Conservation (phyloP, 345 rosid species). For the Orychophragmus violaceus region DNA sequence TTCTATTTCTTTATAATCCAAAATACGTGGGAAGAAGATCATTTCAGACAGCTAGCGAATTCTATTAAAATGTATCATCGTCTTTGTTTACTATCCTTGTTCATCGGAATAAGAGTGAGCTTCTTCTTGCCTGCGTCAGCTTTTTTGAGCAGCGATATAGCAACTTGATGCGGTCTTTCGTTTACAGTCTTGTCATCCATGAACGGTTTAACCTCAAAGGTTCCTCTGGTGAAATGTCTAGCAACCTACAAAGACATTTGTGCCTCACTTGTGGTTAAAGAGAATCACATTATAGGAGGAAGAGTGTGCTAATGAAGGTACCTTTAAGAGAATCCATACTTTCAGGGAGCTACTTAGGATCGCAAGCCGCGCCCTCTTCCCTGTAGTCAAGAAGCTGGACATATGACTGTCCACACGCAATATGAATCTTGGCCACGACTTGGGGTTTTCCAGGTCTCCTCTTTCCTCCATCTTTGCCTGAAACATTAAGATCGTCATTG, state of each 20-base stretch:
- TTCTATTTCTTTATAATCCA: conserved; percentile 6
- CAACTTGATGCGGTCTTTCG: conserved; percentile 48
- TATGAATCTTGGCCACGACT: conserved; percentile 82
- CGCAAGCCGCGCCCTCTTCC: conserved; percentile 79
- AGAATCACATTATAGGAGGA: too few species aligned
- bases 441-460: conserved; percentile 64
- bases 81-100: conserved; percentile 43
- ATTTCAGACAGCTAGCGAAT: neutral
- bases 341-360: conserved; percentile 84
- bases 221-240: conserved; percentile 74
- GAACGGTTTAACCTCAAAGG: conserved; percentile 73
- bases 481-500: neutral
- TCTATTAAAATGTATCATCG: neutral
- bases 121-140: conserved; percentile 65
- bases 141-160: conserved; percentile 54
- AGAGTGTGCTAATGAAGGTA: too few species aligned
- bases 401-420: conserved; percentile 80
- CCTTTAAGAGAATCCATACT: conserved; percentile 95
- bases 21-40: conserved; percentile 3
- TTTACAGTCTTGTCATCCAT: conserved; percentile 47
- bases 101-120: conserved; percentile 68
- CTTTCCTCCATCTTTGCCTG: conserved; percentile 61
- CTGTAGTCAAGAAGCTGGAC: conserved; percentile 77
- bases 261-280: neutral
- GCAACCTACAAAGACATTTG: conserved; percentile 51